Base-by-base conservation (phyloP, 495 filamentous ascomycete species). In the Xylaria intraflava region DNA sequence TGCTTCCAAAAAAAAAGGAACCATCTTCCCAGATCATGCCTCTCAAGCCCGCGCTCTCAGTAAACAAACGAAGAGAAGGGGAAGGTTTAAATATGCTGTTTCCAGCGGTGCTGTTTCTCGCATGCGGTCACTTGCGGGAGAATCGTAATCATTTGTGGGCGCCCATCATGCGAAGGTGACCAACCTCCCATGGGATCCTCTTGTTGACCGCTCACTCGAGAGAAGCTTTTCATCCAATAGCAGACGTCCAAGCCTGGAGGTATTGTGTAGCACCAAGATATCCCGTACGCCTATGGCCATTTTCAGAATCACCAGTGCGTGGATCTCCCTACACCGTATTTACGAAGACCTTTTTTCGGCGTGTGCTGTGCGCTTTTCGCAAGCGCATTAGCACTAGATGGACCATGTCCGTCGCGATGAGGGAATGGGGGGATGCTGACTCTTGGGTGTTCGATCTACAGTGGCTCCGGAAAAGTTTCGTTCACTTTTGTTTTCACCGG, bases 121-220 rank as follows among this genome's bases (percentile, higher is more conserved):
- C 55, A 52, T 30, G 23, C 38, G 36, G 50, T 24, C 49, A 49
- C 39, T 42, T 29, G 20, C 24, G 22, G 44, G 19, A 31, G 27
- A 41, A 43, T 27, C 42, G 23, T 30, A 41, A 43, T 27, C 42
- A 17, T 30, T 46, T 31, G n/a, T 17, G 36, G 48, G 23, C 10
- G 47, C 11, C 36, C 27, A 44, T 11, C 14, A 43, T n/a, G 26
- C 27, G 14, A 33, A 29, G 22, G 19, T 49, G 40, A 33, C 16
- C 8, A 14, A 20, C 17, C 49, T 51, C 30, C 27, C 40, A 27
- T 45, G 29, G 11, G 46, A 46, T 41, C 45, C 38, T 61, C 51
- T n/a, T 66, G 61, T 66, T 64, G 64, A 64, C 61, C 61, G 64
- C 64, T 66, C 56, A 61, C 45, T 51, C 47, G 45, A 44, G 45